These are phyloP conservation scores for Aspergillus incahuasiensis DNA, from an alignment of 495 filamentous ascomycete genomes.

Conservation along the genomic window DNA sequence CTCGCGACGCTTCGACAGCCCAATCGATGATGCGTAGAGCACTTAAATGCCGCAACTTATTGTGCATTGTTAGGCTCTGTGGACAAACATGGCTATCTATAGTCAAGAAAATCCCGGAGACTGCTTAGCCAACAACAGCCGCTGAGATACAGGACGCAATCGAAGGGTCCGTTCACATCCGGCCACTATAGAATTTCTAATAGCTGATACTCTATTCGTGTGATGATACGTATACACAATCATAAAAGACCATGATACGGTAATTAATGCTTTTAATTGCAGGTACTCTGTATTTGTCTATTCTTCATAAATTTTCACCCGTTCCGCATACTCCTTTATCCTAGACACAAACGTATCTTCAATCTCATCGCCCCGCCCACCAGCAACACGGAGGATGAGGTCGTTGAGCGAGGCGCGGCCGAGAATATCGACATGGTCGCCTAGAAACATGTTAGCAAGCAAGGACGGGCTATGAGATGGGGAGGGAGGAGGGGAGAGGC, in stretches of 20 bases:
- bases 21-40: not conserved
- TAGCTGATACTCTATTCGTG: not conserved
- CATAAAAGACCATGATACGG: not conserved
- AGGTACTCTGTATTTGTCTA: conserved; percentile 9
- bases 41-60: too few relatives aligned
- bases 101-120: too few relatives aligned
- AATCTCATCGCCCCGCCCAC: conserved; percentile 79
- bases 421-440: conserved; percentile 95
- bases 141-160: too few relatives aligned
- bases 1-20: not conserved
- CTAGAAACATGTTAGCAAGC: conserved; percentile 23
- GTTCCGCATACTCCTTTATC: conserved; percentile 75
- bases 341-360: conserved; percentile 71
- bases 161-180: too few relatives aligned
- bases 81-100: too few relatives aligned
- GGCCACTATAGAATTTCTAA: not conserved
- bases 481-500: not conserved
- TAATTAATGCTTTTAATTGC: not conserved
- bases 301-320: conserved; percentile 71
- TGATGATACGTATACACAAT: not conserved
- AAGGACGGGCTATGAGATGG: not conserved
- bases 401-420: conserved; percentile 87
- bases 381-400: conserved; percentile 79
- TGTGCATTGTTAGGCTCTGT: too few relatives aligned
- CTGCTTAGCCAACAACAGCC: too few relatives aligned